Evolutionary conservation across 2,329 filamentous ascomycete species (phyloP).

Genomic region (Verticillium albo-atrum): DNA sequence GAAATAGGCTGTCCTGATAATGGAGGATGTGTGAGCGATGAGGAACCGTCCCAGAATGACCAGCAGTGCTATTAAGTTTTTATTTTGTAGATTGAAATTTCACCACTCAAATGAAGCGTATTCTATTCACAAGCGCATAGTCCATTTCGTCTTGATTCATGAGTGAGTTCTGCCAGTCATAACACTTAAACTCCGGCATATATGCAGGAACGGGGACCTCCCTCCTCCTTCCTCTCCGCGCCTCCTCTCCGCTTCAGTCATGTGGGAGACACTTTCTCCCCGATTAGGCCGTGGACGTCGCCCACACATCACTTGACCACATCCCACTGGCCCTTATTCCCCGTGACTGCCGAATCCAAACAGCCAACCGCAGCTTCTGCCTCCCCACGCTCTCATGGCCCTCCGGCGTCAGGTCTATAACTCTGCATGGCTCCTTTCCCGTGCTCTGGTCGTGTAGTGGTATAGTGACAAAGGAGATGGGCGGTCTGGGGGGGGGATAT

Average conservation of each 20-base stretch:
- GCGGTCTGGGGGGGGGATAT: neutral
- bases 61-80: no score
- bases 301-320: neutral
- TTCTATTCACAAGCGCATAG: neutral
- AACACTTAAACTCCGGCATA: conserved; percentile 13
- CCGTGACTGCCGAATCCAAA: neutral
- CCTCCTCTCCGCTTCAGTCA: neutral
- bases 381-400: neutral
- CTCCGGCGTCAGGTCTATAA: neutral
- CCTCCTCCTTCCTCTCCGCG: neutral
- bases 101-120: neutral
- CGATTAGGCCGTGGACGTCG: neutral
- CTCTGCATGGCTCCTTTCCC: neutral
- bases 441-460: neutral
- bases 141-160: conserved; percentile 24
- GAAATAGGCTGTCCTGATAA: no score
- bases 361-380: neutral
- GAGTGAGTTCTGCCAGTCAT: conserved; percentile 22
- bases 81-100: neutral
- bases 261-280: neutral
- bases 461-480: neutral
- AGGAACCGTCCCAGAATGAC: no score
- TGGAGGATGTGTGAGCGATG: no score
- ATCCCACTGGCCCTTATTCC: neutral
- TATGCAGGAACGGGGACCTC: conserved; percentile 3